These are phyloP conservation scores for Astrothelium subdiscretum DNA, from an alignment of 495 filamentous ascomycete species.

Conservation along the genomic window DNA sequence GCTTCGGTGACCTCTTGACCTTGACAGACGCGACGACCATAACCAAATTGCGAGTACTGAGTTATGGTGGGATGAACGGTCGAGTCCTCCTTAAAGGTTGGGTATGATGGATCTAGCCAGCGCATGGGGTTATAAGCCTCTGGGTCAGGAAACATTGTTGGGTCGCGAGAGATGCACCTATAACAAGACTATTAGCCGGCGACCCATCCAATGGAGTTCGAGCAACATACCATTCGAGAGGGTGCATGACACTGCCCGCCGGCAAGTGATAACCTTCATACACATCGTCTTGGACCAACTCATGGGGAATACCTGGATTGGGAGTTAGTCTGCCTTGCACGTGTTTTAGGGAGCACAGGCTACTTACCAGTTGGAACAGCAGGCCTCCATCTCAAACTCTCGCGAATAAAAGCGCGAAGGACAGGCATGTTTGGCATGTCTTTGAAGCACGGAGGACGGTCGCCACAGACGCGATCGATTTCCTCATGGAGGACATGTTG, in stretches of 20 bases:
- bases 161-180: conserved; percentile 27
- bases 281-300: conserved; percentile 40
- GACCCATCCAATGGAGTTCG: background rate
- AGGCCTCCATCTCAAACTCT: conserved; percentile 52
- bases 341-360: background rate
- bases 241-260: conserved; percentile 44
- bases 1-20: conserved; percentile 45
- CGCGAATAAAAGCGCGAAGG: conserved; percentile 46
- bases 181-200: background rate
- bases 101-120: conserved; percentile 32
- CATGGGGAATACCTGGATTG: conserved; percentile 35
- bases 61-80: conserved; percentile 42
- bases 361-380: conserved; percentile 37
- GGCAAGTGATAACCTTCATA: conserved; percentile 47
- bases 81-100: conserved; percentile 45
- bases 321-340: background rate
- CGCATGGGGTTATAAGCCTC: conserved; percentile 26
- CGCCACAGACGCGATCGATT: conserved; percentile 39
- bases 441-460: conserved; percentile 21
- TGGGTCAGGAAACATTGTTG: conserved; percentile 21
- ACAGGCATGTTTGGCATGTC: conserved; percentile 29
- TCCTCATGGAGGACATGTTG: conserved; percentile 42
- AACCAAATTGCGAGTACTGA: conserved; percentile 47
- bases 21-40: conserved; percentile 48
- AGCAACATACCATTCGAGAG: conserved; percentile 31